Evolutionary conservation across 345 rosid genomes (phyloP), one percentile per base, ranked within the genome.

Genomic region (Eucalyptus polyanthemos): DNA sequence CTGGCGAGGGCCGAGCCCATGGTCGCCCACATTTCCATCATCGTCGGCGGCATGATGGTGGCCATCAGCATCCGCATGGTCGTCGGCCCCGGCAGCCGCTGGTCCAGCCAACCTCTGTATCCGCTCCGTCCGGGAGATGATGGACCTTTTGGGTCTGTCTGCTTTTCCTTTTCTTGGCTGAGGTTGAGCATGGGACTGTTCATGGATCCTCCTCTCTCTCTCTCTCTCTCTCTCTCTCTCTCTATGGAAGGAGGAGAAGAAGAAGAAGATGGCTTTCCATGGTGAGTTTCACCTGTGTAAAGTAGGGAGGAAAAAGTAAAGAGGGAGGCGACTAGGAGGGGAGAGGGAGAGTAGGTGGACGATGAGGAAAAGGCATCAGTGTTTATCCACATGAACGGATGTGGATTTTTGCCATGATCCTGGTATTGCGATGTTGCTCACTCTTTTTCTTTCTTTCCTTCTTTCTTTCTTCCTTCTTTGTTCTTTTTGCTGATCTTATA

Each of bases 1-100:
- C 95, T 94, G 37, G 95, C 96, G 6, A 94, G 88, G 69, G 95
- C 92, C 87, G 95, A 94, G 15, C 97, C 96, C 95, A 93, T 92
- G 89, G 94, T 91, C 56, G 96, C 86, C 94, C 93, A 94, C 92
- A 93, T 91, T 89, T 93, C 97, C 5, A 87, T 80, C 94, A 92
- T 88, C 86, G 90, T 93, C 60, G 89, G 89, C 17, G 93, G 90
- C 88, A 90, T 47, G 90, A 91, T 88, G 92, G 50, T 87, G 44
- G 44, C 51, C 62, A 67, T 86, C 85, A 86, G 25, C 45, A 54
- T 86, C 60, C 62, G 54, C 88, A 86, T 51, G n/a, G 49, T 80
- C 76, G 42, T n/a, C 34, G 58, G 27, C 14, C 58, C 16, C 44
- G 60, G 34, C 19, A 42, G 54, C 4, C 31, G 87, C 51, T 24